Conservation (phyloP, 169 alveolate species). For the Plasmodium vivax region DNA sequence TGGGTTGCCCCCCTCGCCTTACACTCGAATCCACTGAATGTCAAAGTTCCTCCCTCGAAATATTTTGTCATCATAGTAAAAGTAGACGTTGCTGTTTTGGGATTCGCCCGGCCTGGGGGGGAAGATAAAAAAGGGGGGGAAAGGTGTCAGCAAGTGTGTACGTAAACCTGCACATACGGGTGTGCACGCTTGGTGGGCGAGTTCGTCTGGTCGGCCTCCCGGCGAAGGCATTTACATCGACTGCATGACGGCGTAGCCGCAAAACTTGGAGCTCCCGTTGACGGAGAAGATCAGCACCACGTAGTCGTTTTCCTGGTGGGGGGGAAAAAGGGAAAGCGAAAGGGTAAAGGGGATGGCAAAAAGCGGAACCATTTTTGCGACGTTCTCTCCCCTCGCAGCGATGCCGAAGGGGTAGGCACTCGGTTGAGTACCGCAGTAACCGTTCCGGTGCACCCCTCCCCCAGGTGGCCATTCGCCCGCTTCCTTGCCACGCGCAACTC, state of each 20-base stretch:
- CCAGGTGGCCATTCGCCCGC: neutral
- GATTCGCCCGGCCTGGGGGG: slow-evolving; percentile 81
- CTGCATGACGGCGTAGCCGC: slow-evolving; percentile 84
- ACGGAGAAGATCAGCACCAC: slow-evolving; percentile 81
- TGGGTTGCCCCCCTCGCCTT: neutral
- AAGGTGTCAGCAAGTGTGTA: neutral
- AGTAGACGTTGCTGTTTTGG: slow-evolving; percentile 67
- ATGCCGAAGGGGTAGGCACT: neutral
- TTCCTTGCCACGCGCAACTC: neutral
- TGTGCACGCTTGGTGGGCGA: neutral
- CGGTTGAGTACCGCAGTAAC: neutral
- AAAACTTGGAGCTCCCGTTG: slow-evolving; percentile 78
- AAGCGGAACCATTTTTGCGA: neutral
- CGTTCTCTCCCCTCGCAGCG: neutral
- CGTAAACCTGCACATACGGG: neutral
- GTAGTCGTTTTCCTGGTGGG: slow-evolving; percentile 71
- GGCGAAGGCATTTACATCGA: slow-evolving; percentile 38
- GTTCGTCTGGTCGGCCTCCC: neutral
- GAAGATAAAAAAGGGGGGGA: neutral
- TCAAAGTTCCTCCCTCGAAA: slow-evolving; percentile 82
- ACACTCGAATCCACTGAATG: slow-evolving; percentile 79
- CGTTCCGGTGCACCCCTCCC: neutral
- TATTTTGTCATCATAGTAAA: slow-evolving; percentile 73
- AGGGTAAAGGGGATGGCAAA: neutral
- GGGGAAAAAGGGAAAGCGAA: neutral